Percentiles rank a stretch among this genome's conserved stretches.
These are phyloP conservation scores for Petunia axillaris DNA, from an alignment of 257 asterid species.

Conservation along the genomic window DNA sequence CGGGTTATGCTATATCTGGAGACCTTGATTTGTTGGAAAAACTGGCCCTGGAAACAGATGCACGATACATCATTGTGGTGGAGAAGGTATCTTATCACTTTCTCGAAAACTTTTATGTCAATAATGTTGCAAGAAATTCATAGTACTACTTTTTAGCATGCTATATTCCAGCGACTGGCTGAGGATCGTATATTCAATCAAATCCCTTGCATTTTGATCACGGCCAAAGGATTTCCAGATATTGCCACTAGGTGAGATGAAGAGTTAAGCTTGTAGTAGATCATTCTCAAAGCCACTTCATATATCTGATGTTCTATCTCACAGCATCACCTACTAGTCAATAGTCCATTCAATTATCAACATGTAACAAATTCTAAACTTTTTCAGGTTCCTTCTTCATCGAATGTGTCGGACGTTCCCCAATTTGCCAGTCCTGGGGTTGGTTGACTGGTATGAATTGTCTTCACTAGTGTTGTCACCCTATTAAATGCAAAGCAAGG, in stretches of 20 bases:
- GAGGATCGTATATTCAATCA: conserved; percentile 83
- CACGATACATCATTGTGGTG: conserved; percentile 82
- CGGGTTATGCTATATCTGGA: conserved; percentile 89
- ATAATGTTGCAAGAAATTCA: conserved; percentile 32
- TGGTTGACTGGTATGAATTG: conserved; percentile 78
- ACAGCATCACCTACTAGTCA: neutral
- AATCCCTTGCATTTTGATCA: conserved; percentile 83
- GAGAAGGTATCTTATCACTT: conserved; percentile 66
- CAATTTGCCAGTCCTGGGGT: conserved; percentile 72
- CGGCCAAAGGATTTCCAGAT: conserved; percentile 97
- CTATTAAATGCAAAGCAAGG: neutral
- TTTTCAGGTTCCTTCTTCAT: conserved; percentile 72
- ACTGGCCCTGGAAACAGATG: conserved; percentile 74
- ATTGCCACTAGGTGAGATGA: conserved; percentile 76
- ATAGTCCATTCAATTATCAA: neutral
- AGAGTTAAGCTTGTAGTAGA: neutral
- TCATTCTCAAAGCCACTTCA: neutral
- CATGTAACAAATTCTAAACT: neutral
- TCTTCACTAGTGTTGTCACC: conserved; percentile 24
- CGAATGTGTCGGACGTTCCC: conserved; percentile 74
- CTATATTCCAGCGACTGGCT: conserved; percentile 91
- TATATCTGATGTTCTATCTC: conserved; percentile 1
- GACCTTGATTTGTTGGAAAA: conserved; percentile 69
- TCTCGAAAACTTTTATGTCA: neutral
- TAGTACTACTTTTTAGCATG: conserved; percentile 62